Conservation (phyloP, 176 grass and related monocot species). For the Panicum miliaceum region DNA sequence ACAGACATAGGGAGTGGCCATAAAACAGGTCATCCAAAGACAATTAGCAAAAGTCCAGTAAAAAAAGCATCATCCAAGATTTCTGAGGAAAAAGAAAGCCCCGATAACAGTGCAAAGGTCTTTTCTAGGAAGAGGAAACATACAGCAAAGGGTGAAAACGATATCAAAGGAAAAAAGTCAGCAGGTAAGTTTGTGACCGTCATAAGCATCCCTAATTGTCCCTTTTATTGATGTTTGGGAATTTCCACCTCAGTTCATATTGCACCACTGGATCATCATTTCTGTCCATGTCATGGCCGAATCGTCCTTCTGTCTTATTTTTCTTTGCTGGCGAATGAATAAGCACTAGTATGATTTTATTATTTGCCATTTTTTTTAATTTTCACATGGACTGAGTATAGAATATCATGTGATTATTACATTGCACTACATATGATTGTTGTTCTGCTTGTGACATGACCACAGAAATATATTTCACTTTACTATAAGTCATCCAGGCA, state of each 20-base stretch:
- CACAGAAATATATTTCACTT: constrained; percentile 27
- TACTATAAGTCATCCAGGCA: constrained; percentile 23
- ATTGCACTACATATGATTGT: neutral
- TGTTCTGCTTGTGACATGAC: constrained; percentile 22
- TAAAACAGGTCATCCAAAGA: constrained; percentile 43
- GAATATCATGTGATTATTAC: neutral
- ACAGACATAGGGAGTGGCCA: constrained; percentile 34
- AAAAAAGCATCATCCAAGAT: constrained; percentile 56
- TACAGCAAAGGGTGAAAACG: constrained; percentile 48
- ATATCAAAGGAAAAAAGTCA: constrained; percentile 67
- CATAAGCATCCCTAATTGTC: neutral
- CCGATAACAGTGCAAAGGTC: constrained; percentile 69
- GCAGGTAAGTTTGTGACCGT: constrained; percentile 58
- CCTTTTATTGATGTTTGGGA: constrained; percentile 16
- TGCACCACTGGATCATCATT: constrained; percentile 20
- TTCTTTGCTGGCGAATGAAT: neutral
- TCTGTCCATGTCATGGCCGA: neutral
- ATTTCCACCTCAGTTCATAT: constrained; percentile 3
- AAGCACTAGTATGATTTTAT: neutral
- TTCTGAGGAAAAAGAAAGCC: constrained; percentile 53
- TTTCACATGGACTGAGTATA: neutral
- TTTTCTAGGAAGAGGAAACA: constrained; percentile 91
- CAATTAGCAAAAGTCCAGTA: constrained; percentile 49
- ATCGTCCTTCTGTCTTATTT: neutral
- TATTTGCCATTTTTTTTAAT: neutral